Percentiles rank a stretch among this genome's conserved stretches.
Evolutionary conservation across 306 rosid genomes (phyloP).

Genomic region (Vachellia pachyceras): DNA sequence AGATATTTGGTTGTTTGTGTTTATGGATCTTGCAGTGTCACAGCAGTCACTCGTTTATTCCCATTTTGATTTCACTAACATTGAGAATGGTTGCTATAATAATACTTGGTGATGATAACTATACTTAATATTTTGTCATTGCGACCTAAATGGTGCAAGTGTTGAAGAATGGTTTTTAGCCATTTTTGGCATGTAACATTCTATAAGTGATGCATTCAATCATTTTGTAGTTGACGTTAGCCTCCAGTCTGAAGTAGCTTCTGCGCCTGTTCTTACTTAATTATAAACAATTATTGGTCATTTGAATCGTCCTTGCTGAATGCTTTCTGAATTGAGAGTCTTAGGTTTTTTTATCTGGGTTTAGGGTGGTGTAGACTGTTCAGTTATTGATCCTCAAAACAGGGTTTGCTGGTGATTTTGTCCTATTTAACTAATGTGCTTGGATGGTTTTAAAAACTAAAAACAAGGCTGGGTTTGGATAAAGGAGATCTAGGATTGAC

Average conservation of each 20-base stretch:
- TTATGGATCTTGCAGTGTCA: background rate
- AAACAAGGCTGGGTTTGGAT: background rate
- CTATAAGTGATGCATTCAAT: background rate
- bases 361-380: background rate
- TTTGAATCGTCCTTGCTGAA: background rate
- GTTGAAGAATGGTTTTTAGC: background rate
- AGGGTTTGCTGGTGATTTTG: conserved; percentile 17
- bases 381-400: background rate
- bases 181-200: background rate
- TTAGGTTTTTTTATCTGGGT: background rate
- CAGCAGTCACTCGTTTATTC: background rate
- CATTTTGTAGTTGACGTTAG: background rate
- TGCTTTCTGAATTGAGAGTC: background rate
- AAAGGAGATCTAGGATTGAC: conserved; percentile 1
- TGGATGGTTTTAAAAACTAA: background rate
- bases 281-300: background rate
- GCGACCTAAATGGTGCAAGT: background rate
- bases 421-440: background rate
- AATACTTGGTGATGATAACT: background rate
- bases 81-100: background rate
- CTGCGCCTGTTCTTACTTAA: background rate
- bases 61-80: background rate
- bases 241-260: background rate
- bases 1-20: background rate
- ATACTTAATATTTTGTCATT: background rate